These are phyloP conservation scores for Myriangium duriaei DNA, from an alignment of 2,329 filamentous ascomycete genomes.

Conservation along the genomic window DNA sequence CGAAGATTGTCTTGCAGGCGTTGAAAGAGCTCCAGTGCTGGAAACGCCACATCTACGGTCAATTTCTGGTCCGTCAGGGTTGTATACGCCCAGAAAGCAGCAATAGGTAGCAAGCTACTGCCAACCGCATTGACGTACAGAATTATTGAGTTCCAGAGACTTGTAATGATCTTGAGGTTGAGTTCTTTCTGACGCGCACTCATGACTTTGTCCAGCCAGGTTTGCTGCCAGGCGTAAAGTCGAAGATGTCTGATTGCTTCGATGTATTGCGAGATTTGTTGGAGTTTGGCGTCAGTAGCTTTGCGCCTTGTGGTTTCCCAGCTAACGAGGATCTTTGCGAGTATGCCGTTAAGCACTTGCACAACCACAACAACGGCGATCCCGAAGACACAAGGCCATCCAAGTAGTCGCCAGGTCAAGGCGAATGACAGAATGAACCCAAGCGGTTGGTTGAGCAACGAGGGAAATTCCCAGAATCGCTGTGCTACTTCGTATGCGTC, in stretches of 20 bases:
- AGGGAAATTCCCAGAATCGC: slow-evolving; percentile 72
- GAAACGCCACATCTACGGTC: slow-evolving; percentile 73
- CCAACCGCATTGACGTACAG: slow-evolving; percentile 57
- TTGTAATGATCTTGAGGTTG: slow-evolving; percentile 49
- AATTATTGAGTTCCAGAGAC: slow-evolving; percentile 51
- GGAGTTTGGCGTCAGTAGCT: slow-evolving; percentile 65
- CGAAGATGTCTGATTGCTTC: slow-evolving; percentile 70
- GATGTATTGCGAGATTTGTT: slow-evolving; percentile 74
- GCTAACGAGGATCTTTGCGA: slow-evolving; percentile 53
- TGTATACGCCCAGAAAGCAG: slow-evolving; percentile 72
- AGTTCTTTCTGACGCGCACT: slow-evolving; percentile 56
- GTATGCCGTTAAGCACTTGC: slow-evolving; percentile 54
- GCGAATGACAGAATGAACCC: slow-evolving; percentile 61
- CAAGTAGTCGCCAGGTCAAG: slow-evolving; percentile 66
- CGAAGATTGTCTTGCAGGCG: slow-evolving; percentile 63
- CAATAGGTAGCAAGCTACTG: slow-evolving; percentile 64
- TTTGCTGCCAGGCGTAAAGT: slow-evolving; percentile 72
- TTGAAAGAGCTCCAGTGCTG: slow-evolving; percentile 67
- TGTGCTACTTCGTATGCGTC: slow-evolving; percentile 67
- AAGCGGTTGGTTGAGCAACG: slow-evolving; percentile 63
- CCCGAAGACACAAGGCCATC: slow-evolving; percentile 65
- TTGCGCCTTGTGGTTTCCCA: slow-evolving; percentile 59
- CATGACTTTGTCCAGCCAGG: slow-evolving; percentile 60
- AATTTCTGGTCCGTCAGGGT: slow-evolving; percentile 54
- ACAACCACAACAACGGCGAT: slow-evolving; percentile 54